Conservation (phyloP, 2,329 filamentous ascomycete species). For the Aspergillaceae sp. region DNA sequence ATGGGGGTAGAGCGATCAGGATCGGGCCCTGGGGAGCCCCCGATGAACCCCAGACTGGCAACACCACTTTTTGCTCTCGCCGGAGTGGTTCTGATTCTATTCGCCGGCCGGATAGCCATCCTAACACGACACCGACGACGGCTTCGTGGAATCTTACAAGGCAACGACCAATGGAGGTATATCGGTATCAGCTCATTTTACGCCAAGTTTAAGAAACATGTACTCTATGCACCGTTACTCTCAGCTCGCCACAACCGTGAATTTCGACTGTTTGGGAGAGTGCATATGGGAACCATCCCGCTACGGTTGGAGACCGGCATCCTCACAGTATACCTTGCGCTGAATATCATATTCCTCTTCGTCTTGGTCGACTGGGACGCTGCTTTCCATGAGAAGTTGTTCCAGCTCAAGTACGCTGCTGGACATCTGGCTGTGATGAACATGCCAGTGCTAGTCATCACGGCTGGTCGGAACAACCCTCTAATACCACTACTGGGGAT, state of each 20-base stretch:
- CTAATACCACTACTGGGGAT: constrained; percentile 70
- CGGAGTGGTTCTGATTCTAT: constrained; percentile 16
- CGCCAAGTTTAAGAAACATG: constrained; percentile 29
- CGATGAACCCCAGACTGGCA: constrained; percentile 25
- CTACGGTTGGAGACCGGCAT: constrained; percentile 65
- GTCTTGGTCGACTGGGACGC: constrained; percentile 27
- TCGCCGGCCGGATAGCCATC: constrained; percentile 15
- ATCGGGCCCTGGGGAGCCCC: constrained; percentile 18
- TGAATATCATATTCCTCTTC: constrained; percentile 64
- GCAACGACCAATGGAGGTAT: constrained; percentile 15
- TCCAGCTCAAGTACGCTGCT: constrained; percentile 63
- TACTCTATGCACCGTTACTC: constrained; percentile 55
- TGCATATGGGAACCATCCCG: constrained; percentile 65
- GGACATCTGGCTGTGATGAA: constrained; percentile 78
- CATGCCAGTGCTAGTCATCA: constrained; percentile 75
- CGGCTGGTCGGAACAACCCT: constrained; percentile 86
- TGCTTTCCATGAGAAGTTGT: constrained; percentile 21
- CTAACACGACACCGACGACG: constrained; percentile 18
- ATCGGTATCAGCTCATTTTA: constrained; percentile 8
- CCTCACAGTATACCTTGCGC: constrained; percentile 54
- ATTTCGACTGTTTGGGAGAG: constrained; percentile 52
- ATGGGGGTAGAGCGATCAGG: constrained; percentile 26
- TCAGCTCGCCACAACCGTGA: constrained; percentile 65
- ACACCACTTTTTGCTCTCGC: constrained; percentile 22
- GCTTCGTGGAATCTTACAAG: constrained; percentile 10